Base-by-base conservation (phyloP, 257 asterid species). In the Nicotiana benthamiana region DNA sequence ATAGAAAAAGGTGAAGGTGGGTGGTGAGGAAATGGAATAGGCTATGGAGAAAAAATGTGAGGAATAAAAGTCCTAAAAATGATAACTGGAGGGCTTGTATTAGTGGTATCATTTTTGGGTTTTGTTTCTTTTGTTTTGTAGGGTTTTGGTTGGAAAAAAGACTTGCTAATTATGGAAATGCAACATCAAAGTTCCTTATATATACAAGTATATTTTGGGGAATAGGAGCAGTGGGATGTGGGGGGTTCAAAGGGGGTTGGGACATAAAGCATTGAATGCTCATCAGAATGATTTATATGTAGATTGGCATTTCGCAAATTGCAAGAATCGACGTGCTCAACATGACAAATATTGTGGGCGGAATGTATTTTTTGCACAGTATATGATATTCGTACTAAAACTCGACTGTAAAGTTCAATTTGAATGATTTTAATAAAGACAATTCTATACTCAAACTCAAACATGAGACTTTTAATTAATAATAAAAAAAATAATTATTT, bases 11-110 rank as follows among this genome's bases (percentile, higher is more conserved):
- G 60, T 75, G 85, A 79, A 80, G 83, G 84, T 75, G 72, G 83
- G 82, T 17, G 53, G 84, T 32, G 86, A 81, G 63, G 3, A 86
- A 85, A 34, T 59, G 82, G n/a, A n/a, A n/a, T n/a, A n/a, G n/a
- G n/a, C n/a, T n/a, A n/a, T n/a, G n/a, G 61, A 86, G 86, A 22
- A 89, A 80, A 68, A 85, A 51, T 18, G 89, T 83, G 85, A 86
- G 51, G 82, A 78, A 75, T 63, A 89, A 22, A 15, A 90, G 89
- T n/a, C 83, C 28, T 34, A 89, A 77, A 46, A 90, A 86, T 6
- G 87, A 88, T 81, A 81, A 17, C 79, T 85, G 87, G 36, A 86
- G 89, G 70, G n/a, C 36, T 68, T 81, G 66, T n/a, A 62, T 65
- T 16, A 30, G 22, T 30, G 72, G 24, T 63, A 22, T 68, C 83